A percentile compares a stretch with the other conserved stretches of the same genome.
Conservation (phyloP, 2,329 filamentous ascomycete genomes). For the Colletotrichum sp. region DNA sequence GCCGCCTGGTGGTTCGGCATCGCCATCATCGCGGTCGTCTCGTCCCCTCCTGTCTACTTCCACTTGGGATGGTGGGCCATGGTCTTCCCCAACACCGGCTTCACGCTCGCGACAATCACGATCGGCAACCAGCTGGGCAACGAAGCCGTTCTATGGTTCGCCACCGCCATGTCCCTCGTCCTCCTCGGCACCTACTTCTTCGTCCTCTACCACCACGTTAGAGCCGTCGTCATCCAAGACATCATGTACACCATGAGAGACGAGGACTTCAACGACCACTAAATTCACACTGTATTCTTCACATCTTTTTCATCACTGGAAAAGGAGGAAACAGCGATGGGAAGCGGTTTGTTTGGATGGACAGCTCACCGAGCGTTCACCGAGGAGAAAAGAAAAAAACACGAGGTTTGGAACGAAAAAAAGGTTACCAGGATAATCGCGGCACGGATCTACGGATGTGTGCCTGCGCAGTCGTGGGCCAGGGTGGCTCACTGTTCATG, state of each 20-base stretch:
- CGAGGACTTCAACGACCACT: slow-evolving; percentile 42
- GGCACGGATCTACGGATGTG: background rate
- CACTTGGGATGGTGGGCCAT: slow-evolving; percentile 70
- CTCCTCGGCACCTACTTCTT: slow-evolving; percentile 46
- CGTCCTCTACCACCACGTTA: slow-evolving; percentile 48
- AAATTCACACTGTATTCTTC: background rate
- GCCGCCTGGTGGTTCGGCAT: slow-evolving; percentile 62
- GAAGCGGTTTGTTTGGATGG: background rate
- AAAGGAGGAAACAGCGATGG: background rate
- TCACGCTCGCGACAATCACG: slow-evolving; percentile 60
- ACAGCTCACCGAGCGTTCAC: background rate
- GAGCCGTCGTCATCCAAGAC: slow-evolving; percentile 54
- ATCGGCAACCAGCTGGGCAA: slow-evolving; percentile 55
- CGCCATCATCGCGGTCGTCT: slow-evolving; percentile 34
- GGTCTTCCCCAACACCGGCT: slow-evolving; percentile 67
- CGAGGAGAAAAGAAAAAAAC: background rate
- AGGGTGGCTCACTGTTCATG: slow-evolving; percentile 14
- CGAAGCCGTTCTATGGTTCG: slow-evolving; percentile 50
- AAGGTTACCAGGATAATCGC: background rate
- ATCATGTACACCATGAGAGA: slow-evolving; percentile 62
- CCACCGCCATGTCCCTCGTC: slow-evolving; percentile 54
- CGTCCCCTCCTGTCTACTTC: slow-evolving; percentile 52
- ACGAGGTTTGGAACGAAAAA: background rate
- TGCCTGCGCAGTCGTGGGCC: background rate
- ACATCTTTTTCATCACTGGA: background rate